phyloP scores from a whole-genome alignment of 768 basidiomycete species.

The Hypholoma sublateritium region DNA sequence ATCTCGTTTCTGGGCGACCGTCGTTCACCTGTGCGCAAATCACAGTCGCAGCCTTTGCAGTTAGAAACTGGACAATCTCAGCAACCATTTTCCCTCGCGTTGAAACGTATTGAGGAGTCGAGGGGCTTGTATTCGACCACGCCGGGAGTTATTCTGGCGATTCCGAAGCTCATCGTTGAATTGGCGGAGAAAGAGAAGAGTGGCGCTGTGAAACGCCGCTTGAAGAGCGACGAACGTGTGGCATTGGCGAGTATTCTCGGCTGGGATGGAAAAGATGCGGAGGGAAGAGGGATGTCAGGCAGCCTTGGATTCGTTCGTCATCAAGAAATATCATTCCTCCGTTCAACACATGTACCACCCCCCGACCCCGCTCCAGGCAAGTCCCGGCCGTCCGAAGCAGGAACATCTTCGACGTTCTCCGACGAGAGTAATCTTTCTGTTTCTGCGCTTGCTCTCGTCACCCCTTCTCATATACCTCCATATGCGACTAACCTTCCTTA shows the following conservation, averaged over 20 bases:
- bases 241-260: slow-evolving; percentile 56
- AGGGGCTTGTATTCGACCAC: slow-evolving; percentile 52
- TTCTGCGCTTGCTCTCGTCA: slow-evolving; percentile 5
- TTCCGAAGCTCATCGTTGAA: slow-evolving; percentile 46
- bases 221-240: slow-evolving; percentile 58
- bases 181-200: slow-evolving; percentile 51
- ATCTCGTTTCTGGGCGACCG: slow-evolving; percentile 40
- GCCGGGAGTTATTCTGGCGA: slow-evolving; percentile 43
- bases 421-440: slow-evolving; percentile 4
- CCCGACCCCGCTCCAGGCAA: neutral
- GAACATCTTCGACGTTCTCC: neutral
- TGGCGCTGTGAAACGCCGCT: slow-evolving; percentile 27
- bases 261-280: slow-evolving; percentile 51
- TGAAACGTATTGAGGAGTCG: slow-evolving; percentile 41
- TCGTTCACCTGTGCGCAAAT: slow-evolving; percentile 18
- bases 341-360: slow-evolving; percentile 39
- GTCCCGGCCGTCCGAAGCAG: slow-evolving; percentile 1
- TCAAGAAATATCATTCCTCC: slow-evolving; percentile 54
- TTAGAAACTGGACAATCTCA: slow-evolving; percentile 1
- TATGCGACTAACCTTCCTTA: slow-evolving; percentile 15
- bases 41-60: neutral
- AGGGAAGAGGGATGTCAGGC: slow-evolving; percentile 48
- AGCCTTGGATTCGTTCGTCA: slow-evolving; percentile 54
- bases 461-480: slow-evolving; percentile 7
- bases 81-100: slow-evolving; percentile 35